These are phyloP conservation scores for Tetracladium maxilliforme DNA, from an alignment of 2,329 filamentous ascomycete genomes.

Conservation along the genomic window DNA sequence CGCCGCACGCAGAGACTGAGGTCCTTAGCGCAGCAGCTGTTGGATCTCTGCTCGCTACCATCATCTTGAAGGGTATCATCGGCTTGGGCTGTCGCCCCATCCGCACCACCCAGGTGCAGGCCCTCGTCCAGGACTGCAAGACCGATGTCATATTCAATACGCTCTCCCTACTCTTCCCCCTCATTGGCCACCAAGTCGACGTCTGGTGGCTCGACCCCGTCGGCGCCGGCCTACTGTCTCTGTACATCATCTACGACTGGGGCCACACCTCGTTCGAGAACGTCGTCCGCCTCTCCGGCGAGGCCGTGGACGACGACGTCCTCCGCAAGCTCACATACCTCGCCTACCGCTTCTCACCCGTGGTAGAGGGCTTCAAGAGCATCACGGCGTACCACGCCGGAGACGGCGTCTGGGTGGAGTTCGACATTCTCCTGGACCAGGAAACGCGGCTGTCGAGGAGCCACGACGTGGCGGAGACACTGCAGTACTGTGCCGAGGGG, in stretches of 20 bases:
- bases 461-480: slow-evolving; percentile 46
- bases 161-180: slow-evolving; percentile 44
- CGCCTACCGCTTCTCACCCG: slow-evolving; percentile 37
- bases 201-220: slow-evolving; percentile 54
- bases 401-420: slow-evolving; percentile 47
- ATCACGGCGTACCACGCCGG: slow-evolving; percentile 45
- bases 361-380: slow-evolving; percentile 37
- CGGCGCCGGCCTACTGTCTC: slow-evolving; percentile 44
- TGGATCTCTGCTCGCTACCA: slow-evolving; percentile 38
- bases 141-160: slow-evolving; percentile 52
- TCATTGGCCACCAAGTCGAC: slow-evolving; percentile 40
- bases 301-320: slow-evolving; percentile 33
- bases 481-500: slow-evolving; percentile 47
- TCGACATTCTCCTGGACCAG: slow-evolving; percentile 41
- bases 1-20: slow-evolving; percentile 28
- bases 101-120: slow-evolving; percentile 49
- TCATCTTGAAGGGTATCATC: slow-evolving; percentile 43
- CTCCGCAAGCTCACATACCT: slow-evolving; percentile 43
- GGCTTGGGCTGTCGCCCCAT: slow-evolving; percentile 43
- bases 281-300: slow-evolving; percentile 41
- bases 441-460: slow-evolving; percentile 32
- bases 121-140: slow-evolving; percentile 47
- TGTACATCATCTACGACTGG: slow-evolving; percentile 60
- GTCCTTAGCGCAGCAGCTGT: slow-evolving; percentile 36
- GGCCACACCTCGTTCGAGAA: slow-evolving; percentile 44